Conservation (phyloP, 768 basidiomycete species). For the Hypholoma sublateritium region DNA sequence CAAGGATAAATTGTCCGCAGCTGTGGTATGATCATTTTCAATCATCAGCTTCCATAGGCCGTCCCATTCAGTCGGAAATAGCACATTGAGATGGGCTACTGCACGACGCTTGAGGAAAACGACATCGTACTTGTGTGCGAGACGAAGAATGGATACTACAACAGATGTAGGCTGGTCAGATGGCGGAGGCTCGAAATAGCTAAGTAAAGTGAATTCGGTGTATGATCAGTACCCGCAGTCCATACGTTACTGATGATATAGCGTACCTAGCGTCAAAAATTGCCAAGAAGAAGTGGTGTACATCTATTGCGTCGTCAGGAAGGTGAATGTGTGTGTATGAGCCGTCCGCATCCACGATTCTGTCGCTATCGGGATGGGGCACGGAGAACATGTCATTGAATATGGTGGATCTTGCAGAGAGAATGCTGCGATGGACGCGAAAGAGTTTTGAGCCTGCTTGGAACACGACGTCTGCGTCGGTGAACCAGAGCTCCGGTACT, state of each 20-base stretch:
- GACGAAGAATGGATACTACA: background rate
- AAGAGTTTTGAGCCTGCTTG: background rate
- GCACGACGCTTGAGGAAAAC: background rate
- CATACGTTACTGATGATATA: no score
- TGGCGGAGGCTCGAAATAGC: background rate
- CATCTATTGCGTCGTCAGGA: background rate
- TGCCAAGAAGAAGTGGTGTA: background rate
- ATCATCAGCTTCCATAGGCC: background rate
- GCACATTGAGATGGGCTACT: background rate
- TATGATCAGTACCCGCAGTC: no score
- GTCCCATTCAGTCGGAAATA: background rate
- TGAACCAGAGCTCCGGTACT: background rate
- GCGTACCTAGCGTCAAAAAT: background rate
- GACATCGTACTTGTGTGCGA: slow-evolving; percentile 4
- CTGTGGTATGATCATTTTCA: background rate
- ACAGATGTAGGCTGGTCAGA: background rate
- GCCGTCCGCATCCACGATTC: background rate
- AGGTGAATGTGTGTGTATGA: background rate
- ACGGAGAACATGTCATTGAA: background rate
- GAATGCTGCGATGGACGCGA: background rate
- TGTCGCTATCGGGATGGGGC: background rate
- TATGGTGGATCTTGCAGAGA: background rate
- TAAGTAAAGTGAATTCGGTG: background rate
- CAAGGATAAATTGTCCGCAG: background rate
- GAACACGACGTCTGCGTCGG: background rate